Conservation (phyloP, 768 basidiomycete species). For the Lentinula guzmanii region DNA sequence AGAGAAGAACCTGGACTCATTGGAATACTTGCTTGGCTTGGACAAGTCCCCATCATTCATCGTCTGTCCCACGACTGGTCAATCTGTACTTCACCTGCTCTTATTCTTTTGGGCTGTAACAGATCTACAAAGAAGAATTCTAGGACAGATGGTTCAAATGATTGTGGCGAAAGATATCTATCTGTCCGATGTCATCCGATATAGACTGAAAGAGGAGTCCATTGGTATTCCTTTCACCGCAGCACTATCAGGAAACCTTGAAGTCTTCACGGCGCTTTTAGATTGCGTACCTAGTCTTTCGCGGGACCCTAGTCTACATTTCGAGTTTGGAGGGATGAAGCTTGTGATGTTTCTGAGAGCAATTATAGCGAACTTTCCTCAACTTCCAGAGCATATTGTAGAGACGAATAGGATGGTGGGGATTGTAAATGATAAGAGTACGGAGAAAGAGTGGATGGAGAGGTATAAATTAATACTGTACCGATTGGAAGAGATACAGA, state of each 20-base stretch:
- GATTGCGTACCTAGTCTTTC: background rate
- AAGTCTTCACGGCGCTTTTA: background rate
- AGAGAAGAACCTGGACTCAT: conserved; percentile 4
- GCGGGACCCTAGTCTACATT: background rate
- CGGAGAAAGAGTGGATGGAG: background rate
- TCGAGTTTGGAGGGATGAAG: background rate
- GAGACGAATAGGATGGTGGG: background rate
- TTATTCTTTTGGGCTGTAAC: conserved; percentile 1
- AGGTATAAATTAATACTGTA: background rate
- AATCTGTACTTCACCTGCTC: conserved; percentile 2
- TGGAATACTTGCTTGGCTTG: background rate
- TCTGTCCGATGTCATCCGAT: background rate
- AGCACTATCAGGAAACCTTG: background rate
- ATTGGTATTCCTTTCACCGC: background rate
- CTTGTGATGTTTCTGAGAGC: background rate
- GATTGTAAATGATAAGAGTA: background rate
- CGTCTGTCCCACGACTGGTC: background rate
- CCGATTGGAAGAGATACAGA: background rate
- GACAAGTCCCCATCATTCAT: background rate
- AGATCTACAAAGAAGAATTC: background rate
- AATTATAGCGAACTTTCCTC: background rate
- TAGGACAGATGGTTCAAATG: background rate
- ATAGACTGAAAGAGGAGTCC: background rate
- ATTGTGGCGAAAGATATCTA: background rate
- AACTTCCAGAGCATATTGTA: background rate